Conservation (phyloP, 306 rosid genomes). For the Hylodesmum podocarpum region DNA sequence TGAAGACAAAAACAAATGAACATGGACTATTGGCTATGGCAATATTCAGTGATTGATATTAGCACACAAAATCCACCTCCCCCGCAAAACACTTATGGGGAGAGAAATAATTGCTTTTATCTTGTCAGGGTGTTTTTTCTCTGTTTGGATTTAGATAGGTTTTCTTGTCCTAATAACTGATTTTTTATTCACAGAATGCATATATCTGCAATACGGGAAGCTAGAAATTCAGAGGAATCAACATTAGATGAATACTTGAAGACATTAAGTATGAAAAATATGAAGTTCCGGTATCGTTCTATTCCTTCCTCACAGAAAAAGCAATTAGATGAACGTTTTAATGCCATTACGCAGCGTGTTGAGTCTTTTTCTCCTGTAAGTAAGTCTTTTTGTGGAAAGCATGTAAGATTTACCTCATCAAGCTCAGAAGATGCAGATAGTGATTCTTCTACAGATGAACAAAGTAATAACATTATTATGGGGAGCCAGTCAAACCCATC, state of each 20-base stretch:
- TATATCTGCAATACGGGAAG: conserved; percentile 53
- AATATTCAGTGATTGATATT: neutral
- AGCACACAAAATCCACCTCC: neutral
- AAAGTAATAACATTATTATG: conserved; percentile 26
- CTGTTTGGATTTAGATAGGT: conserved; percentile 7
- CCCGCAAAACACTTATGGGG: neutral
- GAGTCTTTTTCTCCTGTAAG: conserved; percentile 63
- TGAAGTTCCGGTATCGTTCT: conserved; percentile 37
- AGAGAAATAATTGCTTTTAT: conserved; percentile 15
- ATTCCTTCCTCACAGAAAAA: conserved; percentile 50
- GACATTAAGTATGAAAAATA: conserved; percentile 18
- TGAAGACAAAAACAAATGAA: conserved; percentile 4
- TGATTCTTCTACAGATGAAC: conserved; percentile 43
- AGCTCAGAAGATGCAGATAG: conserved; percentile 65
- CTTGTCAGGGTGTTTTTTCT: conserved; percentile 20
- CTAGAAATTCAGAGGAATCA: conserved; percentile 47
- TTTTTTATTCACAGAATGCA: conserved; percentile 47
- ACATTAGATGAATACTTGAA: conserved; percentile 31
- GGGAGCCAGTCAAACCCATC: conserved; percentile 38
- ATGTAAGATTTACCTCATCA: conserved; percentile 63
- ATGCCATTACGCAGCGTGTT: conserved; percentile 70
- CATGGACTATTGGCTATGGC: neutral
- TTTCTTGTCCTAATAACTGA: conserved; percentile 16
- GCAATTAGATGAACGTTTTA: conserved; percentile 61
- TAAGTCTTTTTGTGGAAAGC: conserved; percentile 63